These are phyloP conservation scores for Melampsora larici-populina DNA, from an alignment of 1,284 basidiomycete genomes.

Conservation along the genomic window DNA sequence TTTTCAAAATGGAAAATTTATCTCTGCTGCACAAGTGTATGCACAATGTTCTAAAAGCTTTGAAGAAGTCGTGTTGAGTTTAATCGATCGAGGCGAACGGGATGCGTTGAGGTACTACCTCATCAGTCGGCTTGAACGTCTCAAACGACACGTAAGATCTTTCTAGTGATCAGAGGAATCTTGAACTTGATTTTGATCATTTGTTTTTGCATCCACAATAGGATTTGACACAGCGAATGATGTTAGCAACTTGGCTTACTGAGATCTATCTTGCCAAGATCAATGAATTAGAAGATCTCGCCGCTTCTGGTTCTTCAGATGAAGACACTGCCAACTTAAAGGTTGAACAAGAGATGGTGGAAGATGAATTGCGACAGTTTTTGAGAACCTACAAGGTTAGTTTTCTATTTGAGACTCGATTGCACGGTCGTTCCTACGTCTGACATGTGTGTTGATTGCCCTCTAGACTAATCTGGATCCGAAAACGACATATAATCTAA, in stretches of 20 bases:
- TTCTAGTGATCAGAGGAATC: neutral
- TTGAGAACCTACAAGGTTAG: conserved; percentile 82
- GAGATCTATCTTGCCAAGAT: conserved; percentile 97
- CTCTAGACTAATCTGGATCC: conserved; percentile 73
- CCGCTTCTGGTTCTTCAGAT: conserved; percentile 45
- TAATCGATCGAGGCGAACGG: conserved; percentile 83
- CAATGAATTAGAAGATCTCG: conserved; percentile 86
- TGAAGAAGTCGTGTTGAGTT: conserved; percentile 86
- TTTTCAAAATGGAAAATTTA: conserved; percentile 76
- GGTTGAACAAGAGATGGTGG: conserved; percentile 75
- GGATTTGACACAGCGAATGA: conserved; percentile 91
- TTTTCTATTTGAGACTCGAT: neutral
- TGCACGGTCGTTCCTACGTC: conserved; percentile 20
- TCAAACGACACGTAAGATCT: conserved; percentile 66
- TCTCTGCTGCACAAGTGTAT: conserved; percentile 87
- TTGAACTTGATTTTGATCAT: neutral
- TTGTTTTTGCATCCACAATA: conserved; percentile 51
- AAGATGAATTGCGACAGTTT: conserved; percentile 88
- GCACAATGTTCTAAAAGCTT: conserved; percentile 83
- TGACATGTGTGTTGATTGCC: neutral
- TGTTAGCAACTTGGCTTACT: conserved; percentile 96
- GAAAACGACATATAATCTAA: conserved; percentile 82
- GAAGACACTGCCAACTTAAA: conserved; percentile 81
- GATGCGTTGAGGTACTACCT: conserved; percentile 90
- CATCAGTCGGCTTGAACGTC: conserved; percentile 78